These are phyloP conservation scores for Musa troglodytarum DNA, from an alignment of 176 grass and related monocot species.

Conservation along the genomic window DNA sequence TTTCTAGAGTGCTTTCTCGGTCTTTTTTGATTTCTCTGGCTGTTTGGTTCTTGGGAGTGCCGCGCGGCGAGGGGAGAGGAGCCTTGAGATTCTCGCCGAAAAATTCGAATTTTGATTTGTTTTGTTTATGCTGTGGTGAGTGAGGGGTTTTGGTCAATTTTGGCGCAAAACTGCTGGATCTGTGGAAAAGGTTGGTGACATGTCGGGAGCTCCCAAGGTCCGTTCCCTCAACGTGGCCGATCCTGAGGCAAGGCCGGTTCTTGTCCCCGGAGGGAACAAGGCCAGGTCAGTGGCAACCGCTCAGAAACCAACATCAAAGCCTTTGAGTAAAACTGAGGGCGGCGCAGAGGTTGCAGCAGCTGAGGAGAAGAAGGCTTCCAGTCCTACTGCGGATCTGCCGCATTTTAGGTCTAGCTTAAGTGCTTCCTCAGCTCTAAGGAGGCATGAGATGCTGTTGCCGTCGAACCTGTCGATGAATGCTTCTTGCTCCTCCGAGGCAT, in stretches of 20 bases:
- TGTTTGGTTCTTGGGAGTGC: neutral
- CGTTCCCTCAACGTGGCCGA: constrained; percentile 70
- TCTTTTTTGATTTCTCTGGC: neutral
- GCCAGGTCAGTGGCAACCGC: constrained; percentile 20
- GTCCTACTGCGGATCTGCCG: neutral
- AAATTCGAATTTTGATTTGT: neutral
- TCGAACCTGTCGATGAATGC: constrained; percentile 44
- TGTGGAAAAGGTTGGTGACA: constrained; percentile 28
- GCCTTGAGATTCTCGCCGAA: neutral
- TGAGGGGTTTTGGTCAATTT: constrained; percentile 16
- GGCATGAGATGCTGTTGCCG: constrained; percentile 31
- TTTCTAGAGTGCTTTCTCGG: neutral
- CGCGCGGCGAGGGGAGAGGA: neutral
- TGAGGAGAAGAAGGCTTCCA: constrained; percentile 7
- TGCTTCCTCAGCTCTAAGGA: constrained; percentile 27
- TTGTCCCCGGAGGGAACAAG: constrained; percentile 86
- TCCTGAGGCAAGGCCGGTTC: constrained; percentile 46
- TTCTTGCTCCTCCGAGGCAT: constrained; percentile 70
- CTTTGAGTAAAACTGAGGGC: constrained; percentile 38
- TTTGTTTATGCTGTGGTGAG: neutral
- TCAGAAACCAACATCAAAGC: constrained; percentile 53
- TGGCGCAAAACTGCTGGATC: constrained; percentile 22
- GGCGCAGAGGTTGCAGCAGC: constrained; percentile 9
- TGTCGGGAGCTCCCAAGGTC: constrained; percentile 68
- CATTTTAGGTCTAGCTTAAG: constrained; percentile 1